Evolutionary conservation across 345 rosid genomes (phyloP).

Genomic region (Citrus inodora): DNA sequence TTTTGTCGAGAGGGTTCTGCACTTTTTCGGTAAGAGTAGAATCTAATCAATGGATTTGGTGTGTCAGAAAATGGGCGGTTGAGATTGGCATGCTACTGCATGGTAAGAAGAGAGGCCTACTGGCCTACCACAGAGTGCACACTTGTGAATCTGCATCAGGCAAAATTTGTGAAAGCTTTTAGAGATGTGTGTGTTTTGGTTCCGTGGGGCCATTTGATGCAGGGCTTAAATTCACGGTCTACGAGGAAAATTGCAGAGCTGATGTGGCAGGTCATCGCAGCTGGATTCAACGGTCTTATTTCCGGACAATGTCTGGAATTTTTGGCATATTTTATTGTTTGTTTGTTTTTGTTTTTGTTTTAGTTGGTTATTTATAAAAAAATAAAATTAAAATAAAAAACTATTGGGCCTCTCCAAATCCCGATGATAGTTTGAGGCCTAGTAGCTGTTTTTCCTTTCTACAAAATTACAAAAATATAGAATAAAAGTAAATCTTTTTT

Average conservation of each 20-base stretch:
- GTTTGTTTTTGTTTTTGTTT: too few species aligned
- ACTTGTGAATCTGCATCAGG: neutral
- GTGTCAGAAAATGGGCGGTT: constrained; percentile 11
- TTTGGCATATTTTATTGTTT: neutral
- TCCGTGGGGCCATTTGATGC: neutral
- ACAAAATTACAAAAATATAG: too few species aligned
- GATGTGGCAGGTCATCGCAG: constrained; percentile 6
- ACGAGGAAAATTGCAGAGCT: constrained; percentile 7
- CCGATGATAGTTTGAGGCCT: too few species aligned
- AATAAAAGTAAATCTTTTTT: too few species aligned
- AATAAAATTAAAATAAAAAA: too few species aligned
- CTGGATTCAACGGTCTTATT: constrained; percentile 8
- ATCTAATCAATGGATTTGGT: neutral
- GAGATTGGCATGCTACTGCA: constrained; percentile 2
- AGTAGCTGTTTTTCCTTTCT: too few species aligned
- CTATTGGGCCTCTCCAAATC: too few species aligned
- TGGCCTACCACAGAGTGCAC: constrained; percentile 1
- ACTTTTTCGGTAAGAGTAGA: neutral
- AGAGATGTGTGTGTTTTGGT: neutral
- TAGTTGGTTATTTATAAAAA: too few species aligned
- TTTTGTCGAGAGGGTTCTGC: too few species aligned
- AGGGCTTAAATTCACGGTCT: neutral
- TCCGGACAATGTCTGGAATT: neutral
- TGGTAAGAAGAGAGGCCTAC: constrained; percentile 1
- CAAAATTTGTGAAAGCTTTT: neutral